phyloP scores from a whole-genome alignment of 768 basidiomycete genomes.

The Terana coerulea region DNA sequence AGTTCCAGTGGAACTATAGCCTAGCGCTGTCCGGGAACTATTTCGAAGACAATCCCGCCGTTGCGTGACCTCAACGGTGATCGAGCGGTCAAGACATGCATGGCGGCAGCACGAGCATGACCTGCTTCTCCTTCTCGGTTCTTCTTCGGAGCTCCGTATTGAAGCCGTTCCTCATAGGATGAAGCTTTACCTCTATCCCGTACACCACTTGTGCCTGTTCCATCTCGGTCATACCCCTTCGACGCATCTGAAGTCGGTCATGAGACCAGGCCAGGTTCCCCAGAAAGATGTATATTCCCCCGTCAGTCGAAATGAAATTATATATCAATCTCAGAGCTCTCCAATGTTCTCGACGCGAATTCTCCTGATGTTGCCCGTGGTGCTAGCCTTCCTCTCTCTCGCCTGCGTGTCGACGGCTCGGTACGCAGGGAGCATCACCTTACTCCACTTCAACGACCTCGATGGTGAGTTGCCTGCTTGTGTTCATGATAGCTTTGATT shows the following conservation, averaged over 20 bases:
- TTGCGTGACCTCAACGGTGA: not conserved
- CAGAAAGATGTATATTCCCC: not conserved
- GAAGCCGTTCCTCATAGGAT: not conserved
- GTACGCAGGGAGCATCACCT: slow-evolving; percentile 10
- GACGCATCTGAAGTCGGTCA: not conserved
- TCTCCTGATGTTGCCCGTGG: not conserved
- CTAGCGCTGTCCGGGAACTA: slow-evolving; percentile 57
- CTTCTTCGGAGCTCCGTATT: slow-evolving; percentile 2
- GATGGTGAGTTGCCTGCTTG: slow-evolving; percentile 19
- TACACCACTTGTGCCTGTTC: not conserved
- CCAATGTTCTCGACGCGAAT: not conserved
- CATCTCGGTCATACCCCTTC: not conserved
- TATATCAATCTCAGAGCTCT: not conserved
- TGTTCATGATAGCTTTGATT: too few relatives aligned
- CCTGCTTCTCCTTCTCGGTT: not conserved
- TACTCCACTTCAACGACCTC: slow-evolving; percentile 24
- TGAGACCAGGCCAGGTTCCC: not conserved
- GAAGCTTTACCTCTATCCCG: not conserved
- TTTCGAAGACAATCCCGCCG: slow-evolving; percentile 58
- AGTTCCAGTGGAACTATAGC: slow-evolving; percentile 39
- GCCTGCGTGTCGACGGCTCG: not conserved
- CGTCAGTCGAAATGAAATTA: not conserved
- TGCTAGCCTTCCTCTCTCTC: not conserved
- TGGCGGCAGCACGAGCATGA: not conserved
- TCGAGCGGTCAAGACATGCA: not conserved